A percentile compares a stretch with the other conserved stretches of the same genome.
These are phyloP conservation scores for Boletus tomentosulus DNA, from an alignment of 768 basidiomycete species.

Conservation along the genomic window DNA sequence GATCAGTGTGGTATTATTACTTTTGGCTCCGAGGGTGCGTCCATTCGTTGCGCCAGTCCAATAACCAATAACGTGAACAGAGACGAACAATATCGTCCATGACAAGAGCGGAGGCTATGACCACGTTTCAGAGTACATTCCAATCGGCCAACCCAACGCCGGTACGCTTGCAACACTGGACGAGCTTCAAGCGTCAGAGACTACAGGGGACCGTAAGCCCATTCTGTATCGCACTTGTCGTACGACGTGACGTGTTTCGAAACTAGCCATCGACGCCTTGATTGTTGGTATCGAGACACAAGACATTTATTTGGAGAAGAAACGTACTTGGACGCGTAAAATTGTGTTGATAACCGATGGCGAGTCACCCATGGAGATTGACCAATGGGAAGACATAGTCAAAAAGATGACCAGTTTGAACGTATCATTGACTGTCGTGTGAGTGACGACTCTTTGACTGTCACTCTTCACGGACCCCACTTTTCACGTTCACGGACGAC, in stretches of 20 bases:
- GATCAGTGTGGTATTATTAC: conserved; percentile 89
- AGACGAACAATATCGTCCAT: conserved; percentile 64
- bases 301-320: conserved; percentile 56
- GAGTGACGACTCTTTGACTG: no score
- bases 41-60: no score
- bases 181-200: conserved; percentile 50
- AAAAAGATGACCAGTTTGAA: conserved; percentile 58
- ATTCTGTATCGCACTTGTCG: background rate
- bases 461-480: no score
- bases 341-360: conserved; percentile 84
- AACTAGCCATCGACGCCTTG: conserved; percentile 75
- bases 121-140: conserved; percentile 65
- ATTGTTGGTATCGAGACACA: conserved; percentile 86
- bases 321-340: conserved; percentile 83
- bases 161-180: conserved; percentile 64
- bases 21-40: conserved; percentile 75
- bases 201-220: conserved; percentile 61
- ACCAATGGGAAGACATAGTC: conserved; percentile 70
- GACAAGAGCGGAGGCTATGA: conserved; percentile 66
- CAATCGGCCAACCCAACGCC: conserved; percentile 62
- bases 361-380: conserved; percentile 64
- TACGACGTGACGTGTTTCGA: background rate
- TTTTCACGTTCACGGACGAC: background rate
- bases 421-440: conserved; percentile 72
- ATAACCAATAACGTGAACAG: no score